Base-by-base conservation (phyloP, 352 stramenopile genomes). In the Globisporangium nodosum region DNA sequence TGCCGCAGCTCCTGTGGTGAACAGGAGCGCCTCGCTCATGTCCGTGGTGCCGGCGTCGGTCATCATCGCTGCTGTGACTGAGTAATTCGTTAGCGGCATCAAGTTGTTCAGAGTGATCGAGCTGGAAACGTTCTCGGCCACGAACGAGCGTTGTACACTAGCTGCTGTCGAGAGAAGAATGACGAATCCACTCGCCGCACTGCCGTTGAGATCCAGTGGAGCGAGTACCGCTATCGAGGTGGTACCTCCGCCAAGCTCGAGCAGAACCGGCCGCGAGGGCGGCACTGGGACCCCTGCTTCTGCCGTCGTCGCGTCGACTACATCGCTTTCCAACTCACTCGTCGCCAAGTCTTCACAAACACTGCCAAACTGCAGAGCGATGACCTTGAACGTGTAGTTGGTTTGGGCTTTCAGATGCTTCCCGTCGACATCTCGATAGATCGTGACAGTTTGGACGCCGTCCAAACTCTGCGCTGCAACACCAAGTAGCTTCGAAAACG, bases 381-480 rank as follows among this genome's bases (percentile, higher is more conserved):
- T 51, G 0, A 49, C 63, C 60, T 82, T 78, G 27, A 88, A 68
- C 0, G 53, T 72, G 45, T 85, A 88, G 16, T 30, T 63, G 1
- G 68, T 82, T 0, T 27, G 16, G 4, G 72, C 27, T 2, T 49
- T 8, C 13, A 88, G 55, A 2, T 54, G 65, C 0, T 7, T 46
- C 0, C 55, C 61, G 31, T 68, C 35, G 18, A 3, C 30, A 52
- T 76, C 66, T 0, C 30, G 58, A 12, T 61, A 67, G 21, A 82
- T 27, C 0, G 40, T 66, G 5, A 46, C 63, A 5, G 55, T 48
- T 5, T 64, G 54, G 9, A 49, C 64, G 16, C 46, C 61, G 31
- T 58, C 55, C 30, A 35, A 64, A 8, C 48, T 69, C 11, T 47
- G 33, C 20, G 64, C 50, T 8, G 52, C 20, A 16, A 75, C 54